These are phyloP conservation scores for Nigrospora oryzae DNA, from an alignment of 2,329 filamentous ascomycete genomes.

Conservation along the genomic window DNA sequence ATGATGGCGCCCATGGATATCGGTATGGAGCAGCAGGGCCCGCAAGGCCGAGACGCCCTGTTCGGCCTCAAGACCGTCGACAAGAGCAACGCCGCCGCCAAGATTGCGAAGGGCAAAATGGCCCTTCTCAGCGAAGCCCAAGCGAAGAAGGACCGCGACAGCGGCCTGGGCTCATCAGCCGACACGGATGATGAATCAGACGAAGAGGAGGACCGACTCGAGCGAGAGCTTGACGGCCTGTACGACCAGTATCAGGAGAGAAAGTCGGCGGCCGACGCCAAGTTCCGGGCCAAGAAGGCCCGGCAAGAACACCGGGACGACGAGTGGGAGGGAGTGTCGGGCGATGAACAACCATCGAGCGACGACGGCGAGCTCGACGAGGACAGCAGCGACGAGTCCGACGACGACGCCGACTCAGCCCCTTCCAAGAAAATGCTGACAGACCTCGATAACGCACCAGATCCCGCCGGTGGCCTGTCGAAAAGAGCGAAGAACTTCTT, in stretches of 20 bases:
- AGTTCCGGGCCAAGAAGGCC: slow-evolving; percentile 83
- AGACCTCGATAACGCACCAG: slow-evolving; percentile 48
- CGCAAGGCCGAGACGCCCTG: slow-evolving; percentile 68
- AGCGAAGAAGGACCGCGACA: slow-evolving; percentile 50
- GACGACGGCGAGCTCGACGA: slow-evolving; percentile 53
- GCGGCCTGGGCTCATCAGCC: slow-evolving; percentile 43
- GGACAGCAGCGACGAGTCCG: slow-evolving; percentile 40
- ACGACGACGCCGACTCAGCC: slow-evolving; percentile 44
- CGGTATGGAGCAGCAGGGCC: slow-evolving; percentile 74
- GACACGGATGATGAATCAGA: slow-evolving; percentile 59
- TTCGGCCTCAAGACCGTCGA: slow-evolving; percentile 80
- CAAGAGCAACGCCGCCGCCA: slow-evolving; percentile 60
- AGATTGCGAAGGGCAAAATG: slow-evolving; percentile 74
- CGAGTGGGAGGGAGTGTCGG: slow-evolving; percentile 87
- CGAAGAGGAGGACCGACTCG: slow-evolving; percentile 72
- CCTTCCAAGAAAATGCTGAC: slow-evolving; percentile 47
- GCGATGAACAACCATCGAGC: slow-evolving; percentile 47
- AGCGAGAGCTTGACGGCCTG: slow-evolving; percentile 77
- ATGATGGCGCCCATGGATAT: slow-evolving; percentile 97
- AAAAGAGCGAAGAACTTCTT: slow-evolving; percentile 85
- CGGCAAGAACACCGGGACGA: slow-evolving; percentile 74
- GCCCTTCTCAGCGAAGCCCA: slow-evolving; percentile 51
- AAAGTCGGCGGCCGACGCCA: slow-evolving; percentile 72
- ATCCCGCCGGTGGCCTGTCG: slow-evolving; percentile 56
- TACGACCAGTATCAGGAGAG: slow-evolving; percentile 80